Evolutionary conservation across 2,329 filamentous ascomycete genomes (phyloP), one percentile per base, ranked within the genome.

Genomic region (Didymosphaeria variabile): DNA sequence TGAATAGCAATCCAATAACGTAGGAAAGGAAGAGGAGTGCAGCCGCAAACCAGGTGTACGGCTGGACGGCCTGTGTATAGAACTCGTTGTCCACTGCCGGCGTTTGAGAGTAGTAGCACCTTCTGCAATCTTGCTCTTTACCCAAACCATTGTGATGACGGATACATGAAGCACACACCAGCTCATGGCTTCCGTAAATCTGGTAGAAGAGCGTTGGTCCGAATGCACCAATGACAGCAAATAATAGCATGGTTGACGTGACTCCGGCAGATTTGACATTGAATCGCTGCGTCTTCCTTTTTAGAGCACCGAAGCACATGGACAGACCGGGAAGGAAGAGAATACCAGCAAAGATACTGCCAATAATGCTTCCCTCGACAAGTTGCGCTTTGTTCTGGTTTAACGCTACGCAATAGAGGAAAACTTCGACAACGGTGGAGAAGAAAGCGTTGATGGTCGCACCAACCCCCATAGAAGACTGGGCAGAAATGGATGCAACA

Each of bases 381-480:
- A 99, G 87, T 72, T 91, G 90, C 2, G 91, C 91, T 79, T 99
- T 99, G 65, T 95, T 95, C 78, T 99, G 90, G 23, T 89, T 92
- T 47, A 99, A 85, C 17, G 95, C 95, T 57, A 98, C 89, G 75
- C 95, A 98, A 80, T 99, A 99, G 23, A 99, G 87, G 78, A 96
- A 99, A 1, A 99, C 96, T 76, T 99, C 95, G 10, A 99, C 95
- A 23, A 99, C 85, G 1, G 95, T 99, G 13, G 94, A 97, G 82
- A 99, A 99, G 79, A 99, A 97, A 50, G 95, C 95, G 71, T 99
- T 99, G 82, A 98, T 92, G 34, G 94, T 96, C 31, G 95, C 95
- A 75, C 95, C 95, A 9, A 99, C 85, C 29, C 95, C 95, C 95
- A 99, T 99, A 5, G 94, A 97, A 1, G 94, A 98, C 77, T 99